These are phyloP conservation scores for Globisporangium abappressorium DNA, from an alignment of 352 stramenopile species.

Conservation along the genomic window DNA sequence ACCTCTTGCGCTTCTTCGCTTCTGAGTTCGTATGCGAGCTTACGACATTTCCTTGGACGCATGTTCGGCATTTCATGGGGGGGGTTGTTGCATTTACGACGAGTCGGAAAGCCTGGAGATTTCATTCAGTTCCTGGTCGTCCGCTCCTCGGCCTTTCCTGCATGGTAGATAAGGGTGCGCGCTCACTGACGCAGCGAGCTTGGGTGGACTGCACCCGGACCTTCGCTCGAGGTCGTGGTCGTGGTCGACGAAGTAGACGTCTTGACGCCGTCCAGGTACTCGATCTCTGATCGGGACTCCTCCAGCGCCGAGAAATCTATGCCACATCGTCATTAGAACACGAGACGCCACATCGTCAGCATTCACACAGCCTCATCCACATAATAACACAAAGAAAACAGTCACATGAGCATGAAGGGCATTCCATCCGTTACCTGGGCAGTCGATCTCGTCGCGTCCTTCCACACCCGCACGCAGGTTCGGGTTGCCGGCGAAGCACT, in stretches of 20 bases:
- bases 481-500: constrained; percentile 61
- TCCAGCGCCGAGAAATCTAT: constrained; percentile 63
- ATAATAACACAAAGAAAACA: background rate
- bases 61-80: background rate
- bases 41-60: constrained; percentile 7
- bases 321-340: background rate
- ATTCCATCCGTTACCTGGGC: constrained; percentile 41
- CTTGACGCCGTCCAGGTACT: constrained; percentile 43
- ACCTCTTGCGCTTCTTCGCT: background rate
- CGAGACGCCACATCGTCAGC: background rate
- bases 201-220: constrained; percentile 31
- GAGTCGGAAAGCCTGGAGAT: background rate
- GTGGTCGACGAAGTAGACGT: constrained; percentile 4
- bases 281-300: constrained; percentile 53
- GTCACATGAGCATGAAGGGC: background rate
- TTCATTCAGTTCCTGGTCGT: background rate
- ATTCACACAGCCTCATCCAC: background rate
- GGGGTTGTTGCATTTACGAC: background rate
- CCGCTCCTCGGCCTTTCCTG: background rate
- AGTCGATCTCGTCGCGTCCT: constrained; percentile 34
- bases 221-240: constrained; percentile 9
- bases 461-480: constrained; percentile 41
- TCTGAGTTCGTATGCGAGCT: background rate
- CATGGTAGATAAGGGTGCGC: background rate
- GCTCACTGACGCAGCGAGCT: constrained; percentile 8